Evolutionary conservation across 176 grass and related monocot species (phyloP), one percentile per base, ranked within the genome.

Genomic region (Pontederia crassipes): DNA sequence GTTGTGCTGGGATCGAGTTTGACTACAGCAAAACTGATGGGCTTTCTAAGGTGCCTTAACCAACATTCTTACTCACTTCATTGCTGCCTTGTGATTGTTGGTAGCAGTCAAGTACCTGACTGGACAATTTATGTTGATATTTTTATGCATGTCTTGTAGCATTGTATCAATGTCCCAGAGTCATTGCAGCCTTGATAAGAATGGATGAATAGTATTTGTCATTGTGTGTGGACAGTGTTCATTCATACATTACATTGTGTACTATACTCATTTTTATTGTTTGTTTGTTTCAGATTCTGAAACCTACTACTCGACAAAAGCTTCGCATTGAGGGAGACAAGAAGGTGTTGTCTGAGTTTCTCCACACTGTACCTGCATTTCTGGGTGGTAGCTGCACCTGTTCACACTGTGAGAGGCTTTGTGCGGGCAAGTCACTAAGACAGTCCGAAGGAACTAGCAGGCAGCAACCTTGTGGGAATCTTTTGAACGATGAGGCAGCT

Each of bases 341-440:
- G 67, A 88, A 88, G 67, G 72, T 74, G 16, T 62, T 98, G 57
- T 76, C 73, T 0, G 87, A 98, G 49, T 80, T 92, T 59, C 52
- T 92, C 27, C 64, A 85, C 70, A 58, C 53, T 18, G 78, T 89
- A 32, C 93, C 93, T 8, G 71, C 57, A 2, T 92, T 92, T 70
- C 81, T 98, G 12, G 81, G 87, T 9, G 84, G 87, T 14, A 79
- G 88, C 71, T 98, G 93, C 71, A 74, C 63, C 53, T 98, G 93
- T 63, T 17, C 77, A 0, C 85, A 65, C 52, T 98, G 87, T 60
- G 62, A 79, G 65, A 92, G 68, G 48, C 77, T 74, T 64, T 12
- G 80, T 57, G 46, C 66, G 28, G 57, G 17, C 35, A 59, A 60
- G 59, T 72, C 63, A 48, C 26, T 55, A 58, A 65, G 71, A 0